phyloP scores from a whole-genome alignment of 2,329 filamentous ascomycete genomes.

The Sporothrix inflata region DNA sequence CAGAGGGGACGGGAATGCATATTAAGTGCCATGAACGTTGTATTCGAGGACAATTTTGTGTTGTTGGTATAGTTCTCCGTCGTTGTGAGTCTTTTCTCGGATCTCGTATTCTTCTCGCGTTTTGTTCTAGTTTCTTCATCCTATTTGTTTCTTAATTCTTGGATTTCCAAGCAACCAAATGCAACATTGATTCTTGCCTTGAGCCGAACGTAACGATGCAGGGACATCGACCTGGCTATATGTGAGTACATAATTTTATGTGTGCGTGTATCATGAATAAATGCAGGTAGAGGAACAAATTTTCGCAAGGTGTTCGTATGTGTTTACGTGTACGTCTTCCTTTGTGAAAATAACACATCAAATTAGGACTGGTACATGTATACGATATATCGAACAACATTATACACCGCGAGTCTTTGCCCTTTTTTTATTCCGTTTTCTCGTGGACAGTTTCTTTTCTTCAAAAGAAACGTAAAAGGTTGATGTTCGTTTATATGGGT shows the following conservation, averaged over 20 bases:
- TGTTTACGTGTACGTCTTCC: neutral
- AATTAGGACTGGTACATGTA: too few relatives aligned
- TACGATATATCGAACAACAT: too few relatives aligned
- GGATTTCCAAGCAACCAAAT: neutral
- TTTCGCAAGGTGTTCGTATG: neutral
- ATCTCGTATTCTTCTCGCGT: neutral
- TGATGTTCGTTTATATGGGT: too few relatives aligned
- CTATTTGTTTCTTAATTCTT: neutral
- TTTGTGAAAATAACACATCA: neutral
- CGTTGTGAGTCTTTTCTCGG: neutral
- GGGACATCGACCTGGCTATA: neutral
- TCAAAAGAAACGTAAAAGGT: too few relatives aligned
- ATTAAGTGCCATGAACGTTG: neutral
- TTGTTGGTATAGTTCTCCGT: neutral
- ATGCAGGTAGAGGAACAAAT: neutral
- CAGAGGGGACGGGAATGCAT: neutral
- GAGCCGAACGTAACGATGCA: conserved; percentile 12
- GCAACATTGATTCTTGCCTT: neutral
- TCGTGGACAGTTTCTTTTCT: too few relatives aligned
- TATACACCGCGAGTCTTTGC: too few relatives aligned
- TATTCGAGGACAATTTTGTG: neutral
- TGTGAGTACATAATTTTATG: neutral
- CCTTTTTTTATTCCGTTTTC: too few relatives aligned
- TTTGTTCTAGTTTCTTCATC: neutral
- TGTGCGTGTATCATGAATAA: neutral